phyloP scores from a whole-genome alignment of 2,329 filamentous ascomycete species.

The Arthroderma sp. region DNA sequence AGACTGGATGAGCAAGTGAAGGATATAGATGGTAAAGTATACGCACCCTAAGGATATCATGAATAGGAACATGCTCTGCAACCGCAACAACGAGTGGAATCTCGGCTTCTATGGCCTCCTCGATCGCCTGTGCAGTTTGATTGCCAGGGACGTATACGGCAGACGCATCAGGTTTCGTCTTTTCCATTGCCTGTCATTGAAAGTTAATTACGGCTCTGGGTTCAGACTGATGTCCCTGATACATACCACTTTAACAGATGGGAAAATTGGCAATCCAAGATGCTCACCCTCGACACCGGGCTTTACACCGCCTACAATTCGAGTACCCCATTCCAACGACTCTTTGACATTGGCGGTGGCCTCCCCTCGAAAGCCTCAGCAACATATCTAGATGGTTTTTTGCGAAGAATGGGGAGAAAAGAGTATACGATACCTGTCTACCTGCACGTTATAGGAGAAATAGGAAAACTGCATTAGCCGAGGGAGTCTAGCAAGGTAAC shows the following conservation, averaged over 20 bases:
- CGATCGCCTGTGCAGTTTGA: constrained; percentile 58
- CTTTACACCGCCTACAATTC: constrained; percentile 65
- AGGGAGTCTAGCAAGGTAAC: background rate
- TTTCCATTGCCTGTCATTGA: constrained; percentile 48
- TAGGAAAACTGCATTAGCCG: background rate
- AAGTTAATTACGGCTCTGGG: no score
- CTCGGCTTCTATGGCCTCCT: constrained; percentile 67
- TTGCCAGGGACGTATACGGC: constrained; percentile 70
- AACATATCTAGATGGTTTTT: no score
- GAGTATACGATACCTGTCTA: constrained; percentile 7
- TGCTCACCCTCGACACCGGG: constrained; percentile 59
- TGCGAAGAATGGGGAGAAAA: background rate
- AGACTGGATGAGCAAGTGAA: constrained; percentile 1
- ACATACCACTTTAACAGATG: constrained; percentile 47
- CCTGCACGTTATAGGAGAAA: background rate
- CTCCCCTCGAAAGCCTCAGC: constrained; percentile 18
- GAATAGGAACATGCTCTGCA: constrained; percentile 65
- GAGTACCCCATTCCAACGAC: constrained; percentile 64
- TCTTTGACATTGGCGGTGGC: constrained; percentile 66
- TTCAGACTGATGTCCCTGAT: background rate
- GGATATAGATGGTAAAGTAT: background rate
- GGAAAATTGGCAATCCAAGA: constrained; percentile 57
- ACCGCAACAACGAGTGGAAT: constrained; percentile 66
- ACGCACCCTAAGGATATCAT: constrained; percentile 57
- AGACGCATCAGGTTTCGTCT: constrained; percentile 61